Base-by-base conservation (phyloP, 2,329 filamentous ascomycete genomes). In the Aspergillus ibericus region DNA sequence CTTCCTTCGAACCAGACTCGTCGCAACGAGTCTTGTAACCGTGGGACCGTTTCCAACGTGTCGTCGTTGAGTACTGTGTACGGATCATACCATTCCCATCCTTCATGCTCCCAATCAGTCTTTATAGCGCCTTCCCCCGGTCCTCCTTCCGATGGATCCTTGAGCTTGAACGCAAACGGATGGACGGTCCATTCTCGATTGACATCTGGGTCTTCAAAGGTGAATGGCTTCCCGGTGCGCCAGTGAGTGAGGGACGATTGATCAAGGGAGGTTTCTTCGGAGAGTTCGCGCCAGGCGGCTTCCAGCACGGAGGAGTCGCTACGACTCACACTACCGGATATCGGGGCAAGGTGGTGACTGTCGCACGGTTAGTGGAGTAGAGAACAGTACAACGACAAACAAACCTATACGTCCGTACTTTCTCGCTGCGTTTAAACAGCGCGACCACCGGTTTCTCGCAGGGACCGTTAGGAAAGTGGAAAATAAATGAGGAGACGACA, bases 61-160 rank as follows among this genome's bases (percentile, higher is more conserved):
- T 78, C 77, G 0, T 80, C 71, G 13, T 82, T 80, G 16, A 76
- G 72, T 9, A 88, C 76, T 3, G 77, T 68, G 1, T 79, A 68
- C 0, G 85, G 84, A 52, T 83, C 77, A 62, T 83, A 81, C 83
- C 86, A 88, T 25, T 76, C 73, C 75, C 81, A 87, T 0, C 71
- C 77, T 2, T 84, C 80, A 63, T 89, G 85, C 70, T 89, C 87
- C 83, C 83, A 86, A 68, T 89, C 83, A 27, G 84, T 79, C 2
- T 70, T 67, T 56, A 89, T 85, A 5, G 75, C 76, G 10, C 77
- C 68, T 56, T 82, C 80, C 2, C 75, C 77, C 4, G 52, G 36
- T 1, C 72, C 73, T 5, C 65, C 64, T 29, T 63, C 62, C 0
- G 64, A 53, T 5, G 70, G 61, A 7, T 75, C 63, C 50, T 75